Evolutionary conservation across 768 basidiomycete species (phyloP), one percentile per base, ranked within the genome.

Genomic region (Mycena floridula): DNA sequence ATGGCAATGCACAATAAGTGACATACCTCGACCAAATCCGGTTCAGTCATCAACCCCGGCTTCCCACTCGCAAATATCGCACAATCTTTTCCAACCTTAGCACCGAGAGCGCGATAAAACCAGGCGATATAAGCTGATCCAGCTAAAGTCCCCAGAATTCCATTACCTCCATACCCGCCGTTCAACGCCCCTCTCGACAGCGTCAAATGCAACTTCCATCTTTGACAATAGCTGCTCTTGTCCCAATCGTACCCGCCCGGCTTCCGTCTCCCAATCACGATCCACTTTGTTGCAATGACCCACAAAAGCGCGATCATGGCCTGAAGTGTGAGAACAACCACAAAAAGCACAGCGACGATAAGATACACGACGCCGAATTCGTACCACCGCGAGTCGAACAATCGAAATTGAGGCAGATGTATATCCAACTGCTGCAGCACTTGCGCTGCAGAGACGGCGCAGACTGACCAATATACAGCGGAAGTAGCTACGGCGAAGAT

Each of bases 151-250:
- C 59, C 65, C 1, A 72, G 57, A 6, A 70, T 61, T 12, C 70
- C 68, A 5, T 66, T 66, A 21, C 59, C 61, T 11, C 69, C 72
- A 52, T 65, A 69, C 3, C 69, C 70, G 23, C 61, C 56, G 51
- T 63, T 59, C 15, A 70, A 45, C 25, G 66, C 51, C n/a, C n/a
- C n/a, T 20, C 61, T 57, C 3, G 66, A 61, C 13, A 72, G 48
- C 1, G 55, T 55, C n/a, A 69, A 60, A 48, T 72, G 70, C 13
- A 73, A 57, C 52, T 72, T 68, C 72, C 72, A 73, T 22, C 69
- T 63, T 50, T 73, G 72, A 53, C 69, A 71, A 49, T 73, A 73
- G 40, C 62, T 66, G 58, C 64, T 69, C 55, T 64, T 64, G 50
- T 73, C 72, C 72, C 72, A 73, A 26, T 69, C 59, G 46, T 64